Base-by-base conservation (phyloP, 1,284 basidiomycete genomes). In the Ceratobasidium sp. region DNA sequence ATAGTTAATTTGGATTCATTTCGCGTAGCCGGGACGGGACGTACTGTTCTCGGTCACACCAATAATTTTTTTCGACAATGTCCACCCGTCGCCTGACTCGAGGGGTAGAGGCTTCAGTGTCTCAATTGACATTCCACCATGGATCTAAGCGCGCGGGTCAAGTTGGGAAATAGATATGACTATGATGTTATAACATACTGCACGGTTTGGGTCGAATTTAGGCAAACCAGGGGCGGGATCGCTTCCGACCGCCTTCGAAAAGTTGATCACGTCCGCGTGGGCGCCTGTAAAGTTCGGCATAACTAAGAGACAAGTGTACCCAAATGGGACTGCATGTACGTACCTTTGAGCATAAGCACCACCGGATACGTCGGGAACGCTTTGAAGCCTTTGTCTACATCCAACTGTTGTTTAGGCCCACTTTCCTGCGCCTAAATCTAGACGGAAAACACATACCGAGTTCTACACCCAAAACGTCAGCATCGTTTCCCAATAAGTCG, bases 1-100 rank as follows among this genome's bases (percentile, higher is more conserved):
- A 20, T 29, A n/a, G 31, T 58, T 22, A 58, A 42, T 45, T 12
- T 42, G 20, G 38, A 42, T 3, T 20, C 10, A 8, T 25, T 8
- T 13, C 29, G 25, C 22, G 3, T 5, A 31, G 34, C 38, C 38
- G n/a, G 50, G 20, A 20, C 17, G 12, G 3, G 15, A 76, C 87
- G 56, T 73, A 92, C 91, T 92, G 76, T 94, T 93, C 79, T 94
- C 92, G 60, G 84, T 84, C 20, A 93, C 79, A 68, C 85, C 85
- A 3, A 85, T 86, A 69, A 87, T 84, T 73, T 84, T 84, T 74
- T 79, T 83, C 73, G 80, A 86, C 75, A 85, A 82, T 75, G 81
- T 89, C 88, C 86, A 93, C 6, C 87, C 88, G 17, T 82, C 79
- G 3, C 87, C 88, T 73, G 86, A 88, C 32, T 85, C 85, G 0